These are phyloP conservation scores for Chlorella sp. DNA, from an alignment of 139 green algal genomes.

Conservation along the genomic window DNA sequence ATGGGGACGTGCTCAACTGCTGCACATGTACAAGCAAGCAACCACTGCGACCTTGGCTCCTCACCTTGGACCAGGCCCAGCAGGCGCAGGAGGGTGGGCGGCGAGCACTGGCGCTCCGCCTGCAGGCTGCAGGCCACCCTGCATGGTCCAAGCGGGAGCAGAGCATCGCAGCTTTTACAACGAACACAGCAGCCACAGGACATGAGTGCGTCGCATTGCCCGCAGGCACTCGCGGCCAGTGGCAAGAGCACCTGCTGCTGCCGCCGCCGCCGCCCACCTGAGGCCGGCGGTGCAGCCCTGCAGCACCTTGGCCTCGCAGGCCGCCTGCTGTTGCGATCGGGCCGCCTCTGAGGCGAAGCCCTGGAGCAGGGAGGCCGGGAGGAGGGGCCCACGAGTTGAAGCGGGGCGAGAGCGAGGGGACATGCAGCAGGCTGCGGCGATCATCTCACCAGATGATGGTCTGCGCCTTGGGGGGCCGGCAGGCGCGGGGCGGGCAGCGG, in stretches of 20 bases:
- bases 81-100: background rate
- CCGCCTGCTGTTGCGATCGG: background rate
- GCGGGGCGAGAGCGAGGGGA: too few species aligned
- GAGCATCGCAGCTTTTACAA: too few species aligned
- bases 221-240: background rate
- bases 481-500: background rate
- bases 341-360: background rate
- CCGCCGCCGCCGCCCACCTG: background rate
- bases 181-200: too few species aligned
- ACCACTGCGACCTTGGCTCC: too few species aligned
- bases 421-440: background rate
- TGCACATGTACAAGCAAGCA: too few species aligned
- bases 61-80: background rate
- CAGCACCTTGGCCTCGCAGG: background rate
- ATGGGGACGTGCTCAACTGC: too few species aligned
- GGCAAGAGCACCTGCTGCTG: background rate
- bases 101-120: background rate
- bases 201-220: too few species aligned
- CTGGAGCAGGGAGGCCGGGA: background rate
- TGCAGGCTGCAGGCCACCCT: conserved; percentile 13
- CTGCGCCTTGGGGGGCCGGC: background rate
- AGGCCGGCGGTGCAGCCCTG: conserved; percentile 12
- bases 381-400: too few species aligned
- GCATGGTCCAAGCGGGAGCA: too few species aligned
- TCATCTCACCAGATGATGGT: background rate